Evolutionary conservation across 331 rosid species (phyloP).

Genomic region (Malus hybrid): DNA sequence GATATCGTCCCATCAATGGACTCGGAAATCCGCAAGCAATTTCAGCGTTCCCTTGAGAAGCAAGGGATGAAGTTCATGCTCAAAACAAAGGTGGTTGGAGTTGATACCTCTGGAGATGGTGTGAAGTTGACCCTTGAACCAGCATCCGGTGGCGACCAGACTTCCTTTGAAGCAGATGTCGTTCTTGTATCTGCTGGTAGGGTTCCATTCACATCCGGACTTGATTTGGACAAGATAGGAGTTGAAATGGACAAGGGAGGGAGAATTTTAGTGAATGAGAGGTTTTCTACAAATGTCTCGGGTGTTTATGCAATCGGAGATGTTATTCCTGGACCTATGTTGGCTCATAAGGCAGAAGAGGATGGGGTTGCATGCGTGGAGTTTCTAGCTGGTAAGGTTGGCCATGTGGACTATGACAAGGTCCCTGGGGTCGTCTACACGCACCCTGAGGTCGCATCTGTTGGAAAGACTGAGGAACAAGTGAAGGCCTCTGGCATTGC

Average conservation of each 20-base stretch:
- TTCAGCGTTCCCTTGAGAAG: conserved; percentile 92
- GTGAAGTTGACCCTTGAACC: conserved; percentile 92
- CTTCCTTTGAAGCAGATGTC: conserved; percentile 76
- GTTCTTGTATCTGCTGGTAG: conserved; percentile 99
- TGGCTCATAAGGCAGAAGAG: conserved; percentile 99
- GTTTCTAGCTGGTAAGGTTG: conserved; percentile 85
- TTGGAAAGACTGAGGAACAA: conserved; percentile 97
- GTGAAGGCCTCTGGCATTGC: conserved; percentile 65
- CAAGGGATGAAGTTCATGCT: conserved; percentile 88
- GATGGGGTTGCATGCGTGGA: conserved; percentile 99
- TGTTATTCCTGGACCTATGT: conserved; percentile 97
- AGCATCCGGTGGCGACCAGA: conserved; percentile 84
- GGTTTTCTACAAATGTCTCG: conserved; percentile 68
- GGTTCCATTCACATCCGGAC: conserved; percentile 78
- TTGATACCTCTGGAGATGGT: conserved; percentile 76
- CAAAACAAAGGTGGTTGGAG: conserved; percentile 87
- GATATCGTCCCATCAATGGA: conserved; percentile 98
- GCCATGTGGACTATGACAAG: conserved; percentile 97
- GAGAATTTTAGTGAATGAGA: conserved; percentile 70
- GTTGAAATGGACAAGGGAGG: conserved; percentile 81
- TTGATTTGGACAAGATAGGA: conserved; percentile 78
- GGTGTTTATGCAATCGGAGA: conserved; percentile 93
- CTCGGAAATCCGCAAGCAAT: conserved; percentile 87
- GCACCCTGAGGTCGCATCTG: conserved; percentile 88
- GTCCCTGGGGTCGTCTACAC: conserved; percentile 99